phyloP scores from a whole-genome alignment of 2,329 filamentous ascomycete species.

The Colletotrichum cereale region DNA sequence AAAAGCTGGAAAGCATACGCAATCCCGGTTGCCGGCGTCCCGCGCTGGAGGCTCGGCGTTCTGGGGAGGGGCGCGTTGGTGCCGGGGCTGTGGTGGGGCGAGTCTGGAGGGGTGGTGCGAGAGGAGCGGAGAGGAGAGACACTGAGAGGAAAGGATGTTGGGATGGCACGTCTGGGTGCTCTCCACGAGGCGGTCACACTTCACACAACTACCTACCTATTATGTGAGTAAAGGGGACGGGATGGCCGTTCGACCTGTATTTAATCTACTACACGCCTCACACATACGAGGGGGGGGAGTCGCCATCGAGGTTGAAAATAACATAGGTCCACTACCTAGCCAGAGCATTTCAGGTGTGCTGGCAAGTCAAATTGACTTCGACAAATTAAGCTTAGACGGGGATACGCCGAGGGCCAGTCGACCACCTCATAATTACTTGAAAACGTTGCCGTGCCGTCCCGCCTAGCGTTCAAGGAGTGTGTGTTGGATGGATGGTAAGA shows the following conservation, averaged over 20 bases:
- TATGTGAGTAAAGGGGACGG: not conserved
- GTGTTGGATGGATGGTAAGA: not conserved
- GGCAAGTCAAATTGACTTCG: slow-evolving; percentile 1
- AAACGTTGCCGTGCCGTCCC: slow-evolving; percentile 8
- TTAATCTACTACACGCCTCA: not conserved
- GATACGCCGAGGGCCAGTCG: slow-evolving; percentile 15
- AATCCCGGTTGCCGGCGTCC: slow-evolving; percentile 41
- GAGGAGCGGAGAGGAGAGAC: not conserved
- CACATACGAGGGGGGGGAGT: not conserved
- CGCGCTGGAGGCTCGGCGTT: slow-evolving; percentile 40
- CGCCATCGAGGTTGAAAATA: not conserved
- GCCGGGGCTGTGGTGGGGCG: slow-evolving; percentile 31
- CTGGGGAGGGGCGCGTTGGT: slow-evolving; percentile 35
- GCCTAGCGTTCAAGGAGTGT: not conserved
- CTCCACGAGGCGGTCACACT: slow-evolving; percentile 12
- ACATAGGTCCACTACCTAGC: slow-evolving; percentile 19
- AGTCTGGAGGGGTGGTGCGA: slow-evolving; percentile 1
- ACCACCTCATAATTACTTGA: not conserved
- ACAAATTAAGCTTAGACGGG: slow-evolving; percentile 38
- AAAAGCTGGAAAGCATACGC: slow-evolving; percentile 40
- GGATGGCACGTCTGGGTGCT: slow-evolving; percentile 23
- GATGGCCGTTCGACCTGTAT: not conserved
- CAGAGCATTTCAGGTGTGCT: slow-evolving; percentile 28
- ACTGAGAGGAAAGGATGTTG: slow-evolving; percentile 12
- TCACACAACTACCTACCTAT: not conserved